Conservation (phyloP, 2,329 filamentous ascomycete species). For the Cladosporium sp. region DNA sequence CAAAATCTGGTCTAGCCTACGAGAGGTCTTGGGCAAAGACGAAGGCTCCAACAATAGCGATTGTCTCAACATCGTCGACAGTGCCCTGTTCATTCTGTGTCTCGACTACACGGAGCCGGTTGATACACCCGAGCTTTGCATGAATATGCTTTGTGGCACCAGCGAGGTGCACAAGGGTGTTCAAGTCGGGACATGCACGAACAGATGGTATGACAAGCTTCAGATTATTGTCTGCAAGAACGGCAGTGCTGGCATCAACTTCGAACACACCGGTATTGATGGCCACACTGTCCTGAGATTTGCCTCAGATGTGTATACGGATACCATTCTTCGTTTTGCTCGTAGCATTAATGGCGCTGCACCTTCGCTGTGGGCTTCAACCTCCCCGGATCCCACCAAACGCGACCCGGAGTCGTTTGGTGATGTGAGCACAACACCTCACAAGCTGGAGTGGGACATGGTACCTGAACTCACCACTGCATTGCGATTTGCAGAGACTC, state of each 20-base stretch:
- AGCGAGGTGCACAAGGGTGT: constrained; percentile 88
- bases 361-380: constrained; percentile 84
- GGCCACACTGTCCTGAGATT: constrained; percentile 96
- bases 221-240: constrained; percentile 99
- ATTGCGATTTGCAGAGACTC: constrained; percentile 89
- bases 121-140: constrained; percentile 79
- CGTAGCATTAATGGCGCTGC: constrained; percentile 92
- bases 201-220: constrained; percentile 98
- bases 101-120: constrained; percentile 86
- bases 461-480: constrained; percentile 84
- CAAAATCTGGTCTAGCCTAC: constrained; percentile 88
- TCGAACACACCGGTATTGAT: constrained; percentile 96
- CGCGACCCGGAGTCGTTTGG: constrained; percentile 87
- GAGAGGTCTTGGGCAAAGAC: constrained; percentile 82
- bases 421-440: constrained; percentile 86
- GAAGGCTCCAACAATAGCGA: constrained; percentile 91
- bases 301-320: constrained; percentile 92
- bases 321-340: constrained; percentile 94
- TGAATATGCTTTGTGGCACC: constrained; percentile 97
- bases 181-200: constrained; percentile 95
- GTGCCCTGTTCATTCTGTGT: constrained; percentile 86
- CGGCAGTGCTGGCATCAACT: constrained; percentile 97
- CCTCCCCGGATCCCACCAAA: constrained; percentile 87
- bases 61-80: constrained; percentile 91
- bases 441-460: constrained; percentile 98